Base-by-base conservation (phyloP, 169 alveolate species). In the Condylostoma magnum region DNA sequence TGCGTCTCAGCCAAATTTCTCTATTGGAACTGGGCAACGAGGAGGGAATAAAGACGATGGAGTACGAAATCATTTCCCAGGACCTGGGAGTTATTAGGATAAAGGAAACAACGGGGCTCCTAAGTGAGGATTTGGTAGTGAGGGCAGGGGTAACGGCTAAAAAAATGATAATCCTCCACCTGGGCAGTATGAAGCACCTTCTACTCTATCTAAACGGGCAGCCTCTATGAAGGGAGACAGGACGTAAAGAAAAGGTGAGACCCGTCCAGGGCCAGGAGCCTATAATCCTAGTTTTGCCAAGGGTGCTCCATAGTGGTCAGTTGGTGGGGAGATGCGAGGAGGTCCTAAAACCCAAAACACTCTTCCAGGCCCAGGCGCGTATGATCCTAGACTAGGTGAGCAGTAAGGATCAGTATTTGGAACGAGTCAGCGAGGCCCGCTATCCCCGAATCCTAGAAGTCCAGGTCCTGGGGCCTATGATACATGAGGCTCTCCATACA, bases 391-490 rank as follows among this genome's bases (percentile, higher is more conserved):
- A 15, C 8, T 10, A 8, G 57, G 6, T 10, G 25, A 28, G 1
- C 36, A 60, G 28, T 38, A 52, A 36, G 71, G 56, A n/a, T 55
- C 71, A n/a, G 25, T 60, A n/a, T 60, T 60, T 28, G 71, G 71
- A 0, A 36, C 71, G 22, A 12, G 46, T 1, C 36, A 60, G 18
- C n/a, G 71, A 12, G 34, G 18, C 22, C 57, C 57, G 0, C 43
- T 38, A 41, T 60, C 71, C 0, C 12, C 18, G 8, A 38, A 22
- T 8, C 12, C 31, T 15, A 37, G n/a, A 8, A 60, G 34, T 0
- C 71, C 71, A 36, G 71, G 71, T 28, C 71, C 71, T n/a, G 71
- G 71, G 2, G 56, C 28, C n/a, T 60, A 60, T 55, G 18, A 43
- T 43, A n/a, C 15, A n/a, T n/a, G 18, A 43, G 18, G 51, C 2